These are phyloP conservation scores for Venturia asperata DNA, from an alignment of 2,329 filamentous ascomycete species.

Conservation along the genomic window DNA sequence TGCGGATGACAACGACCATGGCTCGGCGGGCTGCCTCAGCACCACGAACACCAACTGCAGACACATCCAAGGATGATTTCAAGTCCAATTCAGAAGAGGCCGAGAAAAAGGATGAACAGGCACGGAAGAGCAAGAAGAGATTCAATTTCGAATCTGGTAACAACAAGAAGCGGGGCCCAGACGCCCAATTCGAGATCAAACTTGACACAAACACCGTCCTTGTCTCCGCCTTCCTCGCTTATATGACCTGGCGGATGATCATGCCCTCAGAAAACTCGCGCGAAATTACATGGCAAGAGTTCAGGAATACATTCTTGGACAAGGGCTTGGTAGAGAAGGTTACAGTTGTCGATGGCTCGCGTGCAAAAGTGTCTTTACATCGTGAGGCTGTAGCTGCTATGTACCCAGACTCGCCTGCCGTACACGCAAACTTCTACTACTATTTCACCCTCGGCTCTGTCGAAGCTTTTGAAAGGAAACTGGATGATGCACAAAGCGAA, in stretches of 20 bases:
- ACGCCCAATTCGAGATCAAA: constrained; percentile 39
- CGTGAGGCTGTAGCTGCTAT: constrained; percentile 63
- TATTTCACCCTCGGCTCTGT: constrained; percentile 94
- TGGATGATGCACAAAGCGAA: constrained; percentile 83
- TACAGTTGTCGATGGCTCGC: constrained; percentile 67
- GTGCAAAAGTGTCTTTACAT: constrained; percentile 74
- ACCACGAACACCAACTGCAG: constrained; percentile 29
- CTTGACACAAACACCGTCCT: constrained; percentile 51
- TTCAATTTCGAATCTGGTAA: constrained; percentile 31
- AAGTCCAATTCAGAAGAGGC: constrained; percentile 26
- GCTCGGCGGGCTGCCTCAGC: constrained; percentile 45
- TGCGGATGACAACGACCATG: constrained; percentile 50
- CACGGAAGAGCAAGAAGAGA: constrained; percentile 36
- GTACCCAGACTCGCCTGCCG: constrained; percentile 68
- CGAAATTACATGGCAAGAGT: constrained; percentile 98
- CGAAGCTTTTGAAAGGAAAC: constrained; percentile 80
- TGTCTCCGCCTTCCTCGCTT: constrained; percentile 53
- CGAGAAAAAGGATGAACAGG: constrained; percentile 38
- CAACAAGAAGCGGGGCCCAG: constrained; percentile 35
- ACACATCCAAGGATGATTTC: constrained; percentile 27
- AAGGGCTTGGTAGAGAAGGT: constrained; percentile 94
- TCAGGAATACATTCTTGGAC: constrained; percentile 86
- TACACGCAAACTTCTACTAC: constrained; percentile 67
- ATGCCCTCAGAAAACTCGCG: constrained; percentile 58
- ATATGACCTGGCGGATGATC: constrained; percentile 56